phyloP scores from a whole-genome alignment of 2,329 filamentous ascomycete species.

The Fusarium poae region DNA sequence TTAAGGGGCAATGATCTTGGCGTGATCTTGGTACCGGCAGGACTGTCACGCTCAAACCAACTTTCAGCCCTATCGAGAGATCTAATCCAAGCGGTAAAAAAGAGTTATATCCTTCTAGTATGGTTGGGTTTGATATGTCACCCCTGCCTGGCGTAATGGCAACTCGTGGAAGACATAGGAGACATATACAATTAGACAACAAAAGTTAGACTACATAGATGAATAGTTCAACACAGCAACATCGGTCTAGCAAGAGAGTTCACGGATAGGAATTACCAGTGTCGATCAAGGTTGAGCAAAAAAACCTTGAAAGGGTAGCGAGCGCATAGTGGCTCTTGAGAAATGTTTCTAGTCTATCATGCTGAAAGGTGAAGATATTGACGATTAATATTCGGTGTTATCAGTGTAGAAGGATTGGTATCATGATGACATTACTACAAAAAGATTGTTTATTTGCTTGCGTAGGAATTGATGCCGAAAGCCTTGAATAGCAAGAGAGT shows the following conservation, averaged over 20 bases:
- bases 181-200: background rate
- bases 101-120: background rate
- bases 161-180: too few relatives aligned
- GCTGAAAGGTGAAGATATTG: slow-evolving; percentile 46
- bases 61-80: background rate
- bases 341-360: slow-evolving; percentile 64
- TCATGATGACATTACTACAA: background rate
- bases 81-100: background rate
- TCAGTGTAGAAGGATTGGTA: background rate
- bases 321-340: slow-evolving; percentile 61
- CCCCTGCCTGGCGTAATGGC: background rate
- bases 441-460: background rate
- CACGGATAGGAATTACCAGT: background rate
- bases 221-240: background rate
- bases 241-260: background rate
- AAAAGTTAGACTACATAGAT: background rate
- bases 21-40: background rate
- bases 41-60: background rate
- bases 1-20: background rate
- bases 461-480: background rate
- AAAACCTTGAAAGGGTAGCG: slow-evolving; percentile 60
- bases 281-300: slow-evolving; percentile 47
- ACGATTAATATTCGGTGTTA: slow-evolving; percentile 6
- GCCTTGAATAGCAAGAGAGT: background rate
- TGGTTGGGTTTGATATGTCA: background rate